Evolutionary conservation across 129 eudicot genomes (phyloP).

Genomic region (Smallanthus sonchifolius): DNA sequence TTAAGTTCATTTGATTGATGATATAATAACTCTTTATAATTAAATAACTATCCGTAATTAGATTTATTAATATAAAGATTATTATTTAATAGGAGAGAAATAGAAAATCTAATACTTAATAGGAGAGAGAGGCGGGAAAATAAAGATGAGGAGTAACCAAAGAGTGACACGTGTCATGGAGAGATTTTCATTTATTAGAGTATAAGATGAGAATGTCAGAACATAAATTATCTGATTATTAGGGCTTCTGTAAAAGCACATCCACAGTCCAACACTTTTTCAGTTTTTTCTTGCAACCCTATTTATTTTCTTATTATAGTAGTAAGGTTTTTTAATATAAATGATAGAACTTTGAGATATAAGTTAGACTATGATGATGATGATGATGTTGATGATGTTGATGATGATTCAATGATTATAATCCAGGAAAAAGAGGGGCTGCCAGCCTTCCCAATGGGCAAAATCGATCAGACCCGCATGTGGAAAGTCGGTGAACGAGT

Average conservation of each 20-base stretch:
- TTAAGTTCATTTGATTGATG: no score
- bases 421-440: constrained; percentile 89
- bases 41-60: no score
- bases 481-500: constrained; percentile 96
- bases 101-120: no score
- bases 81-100: no score
- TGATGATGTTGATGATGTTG: not conserved
- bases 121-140: no score
- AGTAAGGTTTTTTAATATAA: not conserved
- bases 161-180: no score
- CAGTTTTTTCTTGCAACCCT: not conserved
- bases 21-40: no score
- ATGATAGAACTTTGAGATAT: not conserved
- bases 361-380: not conserved
- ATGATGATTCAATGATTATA: no score
- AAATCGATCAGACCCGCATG: constrained; percentile 92
- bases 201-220: not conserved
- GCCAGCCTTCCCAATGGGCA: constrained; percentile 99
- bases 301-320: not conserved
- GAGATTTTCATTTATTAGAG: no score
- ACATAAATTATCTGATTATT: not conserved
- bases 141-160: no score
- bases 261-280: not conserved
- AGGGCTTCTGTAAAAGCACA: not conserved
- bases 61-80: no score